phyloP scores from a whole-genome alignment of 768 basidiomycete species.

The Cantharellus anzutake region DNA sequence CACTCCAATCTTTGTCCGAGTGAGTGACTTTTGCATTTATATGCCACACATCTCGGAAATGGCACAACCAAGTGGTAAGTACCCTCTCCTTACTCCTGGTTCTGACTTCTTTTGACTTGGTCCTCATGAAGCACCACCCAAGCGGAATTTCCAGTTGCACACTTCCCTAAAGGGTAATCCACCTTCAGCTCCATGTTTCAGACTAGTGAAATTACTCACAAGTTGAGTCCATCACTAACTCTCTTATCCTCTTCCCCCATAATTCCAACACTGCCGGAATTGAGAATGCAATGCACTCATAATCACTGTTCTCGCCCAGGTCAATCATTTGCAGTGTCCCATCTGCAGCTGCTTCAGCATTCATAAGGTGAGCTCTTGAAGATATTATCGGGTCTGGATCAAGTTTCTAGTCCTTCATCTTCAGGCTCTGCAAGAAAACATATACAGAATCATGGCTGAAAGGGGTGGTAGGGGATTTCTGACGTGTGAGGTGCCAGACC shows the following conservation, averaged over 20 bases:
- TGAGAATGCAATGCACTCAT: constrained; percentile 12
- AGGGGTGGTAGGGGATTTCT: not conserved
- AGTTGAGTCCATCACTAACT: constrained; percentile 17
- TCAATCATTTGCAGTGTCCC: not conserved
- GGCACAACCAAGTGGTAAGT: constrained; percentile 13
- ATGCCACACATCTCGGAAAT: constrained; percentile 13
- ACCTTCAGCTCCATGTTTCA: constrained; percentile 15
- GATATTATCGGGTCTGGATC: constrained; percentile 16
- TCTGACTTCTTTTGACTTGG: not conserved
- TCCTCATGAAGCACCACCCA: constrained; percentile 14
- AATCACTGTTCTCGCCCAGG: not conserved
- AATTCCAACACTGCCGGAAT: constrained; percentile 12
- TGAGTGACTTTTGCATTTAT: constrained; percentile 13
- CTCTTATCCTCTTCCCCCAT: constrained; percentile 13
- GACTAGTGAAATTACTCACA: constrained; percentile 11
- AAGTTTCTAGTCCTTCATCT: constrained; percentile 12
- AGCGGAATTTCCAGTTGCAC: constrained; percentile 11
- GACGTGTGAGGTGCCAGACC: not conserved
- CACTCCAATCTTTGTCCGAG: constrained; percentile 19
- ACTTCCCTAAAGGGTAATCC: constrained; percentile 17
- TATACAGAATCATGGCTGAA: constrained; percentile 12
- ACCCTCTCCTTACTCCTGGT: not conserved
- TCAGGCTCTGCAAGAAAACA: constrained; percentile 11
- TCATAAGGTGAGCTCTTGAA: constrained; percentile 7
- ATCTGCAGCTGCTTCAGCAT: not conserved